Base-by-base conservation (phyloP, 305 asterid genomes). In the Solanum hybrid region DNA sequence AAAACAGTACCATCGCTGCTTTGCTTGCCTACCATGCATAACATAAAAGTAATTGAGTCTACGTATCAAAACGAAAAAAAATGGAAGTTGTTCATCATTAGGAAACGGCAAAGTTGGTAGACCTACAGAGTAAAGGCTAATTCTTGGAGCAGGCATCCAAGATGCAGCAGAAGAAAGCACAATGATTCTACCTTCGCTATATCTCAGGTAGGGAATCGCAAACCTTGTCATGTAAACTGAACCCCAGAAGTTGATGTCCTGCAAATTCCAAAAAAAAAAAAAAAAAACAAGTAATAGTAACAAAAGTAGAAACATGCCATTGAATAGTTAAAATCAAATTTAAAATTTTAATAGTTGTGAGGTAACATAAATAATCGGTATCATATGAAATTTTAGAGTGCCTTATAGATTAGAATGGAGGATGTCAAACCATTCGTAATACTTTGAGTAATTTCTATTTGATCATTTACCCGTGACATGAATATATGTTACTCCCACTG, bases 171-270 rank as follows among this genome's bases (percentile, higher is more conserved):
- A 97, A 22, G 99, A 97, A 35, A 96, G 75, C 78, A 90, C 98
- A 13, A 97, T 86, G 4, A 97, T 87, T 19, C 95, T 91, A 64
- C 99, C 99, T 82, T 93, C 17, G 91, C 94, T 94, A 91, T 94
- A 81, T 82, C 98, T 89, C 1, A 96, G 94, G 91, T 95, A 94
- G 0, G 98, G 97, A 9, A 90, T 90, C 0, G 97, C 96, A 24
- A 93, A 96, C 42, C 92, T 90, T 6, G 98, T 96, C 98, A 95
- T 95, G 66, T 95, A 95, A 2, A 95, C 95, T 5, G 88, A 91
- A 1, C 99, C 98, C 99, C 98, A 97, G 86, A 97, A 97, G 91
- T 96, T 97, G n/a, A 92, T 81, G 73, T 97, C 99, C 99, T 97
- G 92, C 38, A n/a, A 11, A 10, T 64, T 38, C 69, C 66, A 79